Evolutionary conservation across 2,329 filamentous ascomycete species (phyloP).

Genomic region (Cordyceps pruinosa): DNA sequence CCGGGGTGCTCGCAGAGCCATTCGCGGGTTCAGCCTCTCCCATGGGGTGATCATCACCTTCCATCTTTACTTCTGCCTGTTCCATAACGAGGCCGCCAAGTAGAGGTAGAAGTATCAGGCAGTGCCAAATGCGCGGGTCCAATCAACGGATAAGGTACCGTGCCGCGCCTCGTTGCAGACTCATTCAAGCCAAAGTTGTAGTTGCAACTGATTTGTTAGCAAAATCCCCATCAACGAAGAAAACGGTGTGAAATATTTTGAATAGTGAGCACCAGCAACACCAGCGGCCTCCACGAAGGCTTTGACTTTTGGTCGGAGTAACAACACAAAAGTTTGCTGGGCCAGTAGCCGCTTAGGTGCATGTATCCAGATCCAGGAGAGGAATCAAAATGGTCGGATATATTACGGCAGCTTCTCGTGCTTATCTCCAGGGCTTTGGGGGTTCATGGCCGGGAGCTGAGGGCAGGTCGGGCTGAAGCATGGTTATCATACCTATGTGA

Average conservation of each 20-base stretch:
- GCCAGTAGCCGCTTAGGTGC: background rate
- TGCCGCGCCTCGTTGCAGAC: background rate
- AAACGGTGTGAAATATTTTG: too few relatives aligned
- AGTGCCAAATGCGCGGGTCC: background rate
- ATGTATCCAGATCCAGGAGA: background rate
- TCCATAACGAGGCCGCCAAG: background rate
- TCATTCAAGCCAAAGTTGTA: background rate
- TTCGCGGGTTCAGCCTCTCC: conserved; percentile 14
- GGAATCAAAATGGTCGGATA: background rate
- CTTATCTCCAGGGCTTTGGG: background rate
- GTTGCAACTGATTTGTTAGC: background rate
- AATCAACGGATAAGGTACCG: background rate
- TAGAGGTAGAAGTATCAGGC: background rate
- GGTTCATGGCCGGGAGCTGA: background rate
- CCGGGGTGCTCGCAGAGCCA: conserved; percentile 8
- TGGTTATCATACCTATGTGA: conserved; percentile 6
- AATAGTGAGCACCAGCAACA: background rate
- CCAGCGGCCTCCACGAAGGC: background rate
- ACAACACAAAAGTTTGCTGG: conserved; percentile 3
- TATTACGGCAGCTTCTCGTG: background rate
- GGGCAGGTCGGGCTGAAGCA: background rate
- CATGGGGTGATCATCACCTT: conserved; percentile 12
- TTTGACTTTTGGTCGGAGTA: background rate
- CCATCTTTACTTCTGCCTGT: conserved; percentile 11
- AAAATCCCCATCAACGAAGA: background rate